Conservation (phyloP, 2,329 filamentous ascomycete species). For the Apiospora rasikravindrae region DNA sequence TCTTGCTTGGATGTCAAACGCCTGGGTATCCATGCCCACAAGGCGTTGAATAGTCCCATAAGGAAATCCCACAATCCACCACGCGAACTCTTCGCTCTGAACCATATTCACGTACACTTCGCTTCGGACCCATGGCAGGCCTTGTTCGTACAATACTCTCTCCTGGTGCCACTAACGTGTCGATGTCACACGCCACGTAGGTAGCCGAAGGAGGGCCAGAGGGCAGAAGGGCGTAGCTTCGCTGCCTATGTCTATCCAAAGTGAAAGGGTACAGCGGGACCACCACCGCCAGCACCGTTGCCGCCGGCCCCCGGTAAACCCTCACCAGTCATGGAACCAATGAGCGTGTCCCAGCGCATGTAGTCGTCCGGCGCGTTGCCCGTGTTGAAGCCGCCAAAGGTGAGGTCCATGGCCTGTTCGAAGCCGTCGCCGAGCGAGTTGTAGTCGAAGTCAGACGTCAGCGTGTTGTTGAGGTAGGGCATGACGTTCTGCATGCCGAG, state of each 20-base stretch:
- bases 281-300: background rate
- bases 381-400: slow-evolving; percentile 41
- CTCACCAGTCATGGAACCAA: background rate
- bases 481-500: slow-evolving; percentile 25
- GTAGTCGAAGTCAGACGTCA: slow-evolving; percentile 42
- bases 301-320: background rate
- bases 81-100: background rate
- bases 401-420: slow-evolving; percentile 51
- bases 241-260: background rate
- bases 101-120: background rate
- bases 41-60: background rate
- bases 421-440: slow-evolving; percentile 45
- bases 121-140: background rate
- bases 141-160: background rate
- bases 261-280: slow-evolving; percentile 3
- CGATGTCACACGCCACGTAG: background rate
- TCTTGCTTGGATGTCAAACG: background rate
- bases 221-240: too few relatives aligned
- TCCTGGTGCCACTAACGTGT: background rate
- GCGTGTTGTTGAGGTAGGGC: slow-evolving; percentile 37
- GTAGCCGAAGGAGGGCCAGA: background rate
- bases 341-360: slow-evolving; percentile 13
- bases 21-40: background rate
- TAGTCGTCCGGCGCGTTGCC: background rate
- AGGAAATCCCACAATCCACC: background rate